Evolutionary conservation across 148 eudicot species (phyloP).

Genomic region (Rhododendron simsii): DNA sequence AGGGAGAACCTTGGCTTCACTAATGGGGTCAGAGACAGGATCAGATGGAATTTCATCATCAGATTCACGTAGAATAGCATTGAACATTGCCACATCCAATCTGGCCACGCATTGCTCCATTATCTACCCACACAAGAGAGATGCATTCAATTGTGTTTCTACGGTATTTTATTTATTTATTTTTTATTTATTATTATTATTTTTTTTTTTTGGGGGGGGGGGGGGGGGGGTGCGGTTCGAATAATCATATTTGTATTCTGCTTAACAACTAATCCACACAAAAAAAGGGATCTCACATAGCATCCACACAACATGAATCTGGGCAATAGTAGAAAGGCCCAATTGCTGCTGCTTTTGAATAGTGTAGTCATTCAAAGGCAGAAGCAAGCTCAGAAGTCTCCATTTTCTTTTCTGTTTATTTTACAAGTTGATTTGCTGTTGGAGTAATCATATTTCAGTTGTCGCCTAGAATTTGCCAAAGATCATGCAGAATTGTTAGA

Average conservation of each 20-base stretch:
- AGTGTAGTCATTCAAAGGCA: neutral
- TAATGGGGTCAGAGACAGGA: slow-evolving; percentile 94
- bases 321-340: neutral
- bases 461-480: neutral
- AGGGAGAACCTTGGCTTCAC: slow-evolving; percentile 78
- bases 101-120: slow-evolving; percentile 93
- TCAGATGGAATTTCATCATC: slow-evolving; percentile 86
- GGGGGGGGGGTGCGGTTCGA: neutral
- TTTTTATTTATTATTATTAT: too few species aligned
- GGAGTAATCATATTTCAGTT: neutral
- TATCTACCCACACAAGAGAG: slow-evolving; percentile 40
- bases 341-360: neutral
- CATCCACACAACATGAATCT: neutral
- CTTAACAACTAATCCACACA: neutral
- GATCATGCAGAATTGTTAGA: neutral
- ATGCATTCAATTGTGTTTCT: neutral
- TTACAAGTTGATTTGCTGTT: neutral
- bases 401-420: neutral
- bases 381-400: neutral
- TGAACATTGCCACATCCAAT: slow-evolving; percentile 94
- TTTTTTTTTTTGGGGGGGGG: too few species aligned
- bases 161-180: neutral
- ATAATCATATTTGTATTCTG: neutral
- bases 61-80: slow-evolving; percentile 91
- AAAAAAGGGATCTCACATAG: neutral